phyloP scores from a whole-genome alignment of 2,329 filamentous ascomycete species.

The Talaromyces amestolkiae region DNA sequence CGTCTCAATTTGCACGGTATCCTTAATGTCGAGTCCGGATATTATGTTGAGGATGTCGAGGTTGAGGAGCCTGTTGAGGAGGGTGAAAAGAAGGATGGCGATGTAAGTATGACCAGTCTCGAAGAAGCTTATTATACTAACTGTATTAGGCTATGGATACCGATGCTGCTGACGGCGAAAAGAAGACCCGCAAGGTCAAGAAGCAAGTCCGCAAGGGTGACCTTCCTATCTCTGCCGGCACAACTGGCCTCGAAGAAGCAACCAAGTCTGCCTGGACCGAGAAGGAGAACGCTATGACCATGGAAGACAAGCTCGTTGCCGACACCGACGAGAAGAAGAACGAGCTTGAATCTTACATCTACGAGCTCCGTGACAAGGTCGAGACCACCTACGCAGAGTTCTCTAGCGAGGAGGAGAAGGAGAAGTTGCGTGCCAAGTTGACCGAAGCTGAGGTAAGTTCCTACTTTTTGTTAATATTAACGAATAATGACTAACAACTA shows the following conservation, averaged over 20 bases:
- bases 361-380: conserved; percentile 92
- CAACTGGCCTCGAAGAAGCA: conserved; percentile 70
- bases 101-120: conserved; percentile 37
- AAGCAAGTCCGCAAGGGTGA: conserved; percentile 99
- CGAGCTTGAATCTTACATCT: conserved; percentile 96
- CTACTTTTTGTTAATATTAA: neutral
- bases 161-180: conserved; percentile 66
- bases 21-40: conserved; percentile 92
- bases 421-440: conserved; percentile 78
- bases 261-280: conserved; percentile 69
- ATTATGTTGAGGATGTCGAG: conserved; percentile 97
- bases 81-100: conserved; percentile 62
- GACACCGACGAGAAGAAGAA: conserved; percentile 99
- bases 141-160: conserved; percentile 75
- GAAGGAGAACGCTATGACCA: conserved; percentile 85
- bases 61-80: conserved; percentile 86
- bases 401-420: conserved; percentile 87
- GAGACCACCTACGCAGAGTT: conserved; percentile 89
- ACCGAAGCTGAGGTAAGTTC: conserved; percentile 76
- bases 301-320: conserved; percentile 97
- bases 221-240: conserved; percentile 79
- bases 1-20: conserved; percentile 95
- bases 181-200: conserved; percentile 94
- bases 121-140: conserved; percentile 22
- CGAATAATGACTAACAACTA: neutral